These are phyloP conservation scores for Candida parachauliodes DNA, from an alignment of 805 yeast species.

Conservation along the genomic window DNA sequence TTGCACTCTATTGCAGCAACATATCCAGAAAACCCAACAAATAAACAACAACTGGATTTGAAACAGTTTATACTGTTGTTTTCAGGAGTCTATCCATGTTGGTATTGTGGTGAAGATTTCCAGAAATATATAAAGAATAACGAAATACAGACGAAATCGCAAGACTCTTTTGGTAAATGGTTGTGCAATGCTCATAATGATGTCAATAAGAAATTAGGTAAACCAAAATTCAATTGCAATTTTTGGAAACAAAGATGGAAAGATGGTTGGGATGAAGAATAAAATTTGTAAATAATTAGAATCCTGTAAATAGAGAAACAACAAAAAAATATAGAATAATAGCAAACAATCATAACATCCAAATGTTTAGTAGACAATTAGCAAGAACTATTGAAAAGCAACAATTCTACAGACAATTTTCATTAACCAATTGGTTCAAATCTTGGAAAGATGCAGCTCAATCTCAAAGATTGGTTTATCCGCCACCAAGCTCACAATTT, in stretches of 20 bases:
- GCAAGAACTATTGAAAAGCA: conserved; percentile 3
- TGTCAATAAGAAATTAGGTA: conserved; percentile 84
- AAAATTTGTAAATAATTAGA: not conserved
- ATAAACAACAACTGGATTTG: conserved; percentile 67
- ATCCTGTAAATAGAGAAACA: not conserved
- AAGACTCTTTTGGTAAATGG: conserved; percentile 86
- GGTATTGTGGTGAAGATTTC: conserved; percentile 90
- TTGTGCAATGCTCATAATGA: conserved; percentile 92
- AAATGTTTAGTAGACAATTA: conserved; percentile 9
- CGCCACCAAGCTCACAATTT: conserved; percentile 33
- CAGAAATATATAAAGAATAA: conserved; percentile 50
- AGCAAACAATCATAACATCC: conserved; percentile 1
- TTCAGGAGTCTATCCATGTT: conserved; percentile 85
- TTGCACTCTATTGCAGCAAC: conserved; percentile 87
- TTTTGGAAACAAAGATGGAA: conserved; percentile 94
- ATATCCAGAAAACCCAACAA: conserved; percentile 70
- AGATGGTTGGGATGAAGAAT: conserved; percentile 74
- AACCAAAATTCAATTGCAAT: conserved; percentile 79
- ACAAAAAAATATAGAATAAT: not conserved
- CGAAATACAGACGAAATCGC: conserved; percentile 57
- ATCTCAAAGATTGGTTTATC: conserved; percentile 31
- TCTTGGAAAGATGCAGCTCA: conserved; percentile 9
- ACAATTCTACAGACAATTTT: conserved; percentile 4
- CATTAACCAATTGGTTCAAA: conserved; percentile 9
- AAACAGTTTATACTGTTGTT: conserved; percentile 64